Conservation (phyloP, 768 basidiomycete species). For the Agaricus sinodeliciosus region DNA sequence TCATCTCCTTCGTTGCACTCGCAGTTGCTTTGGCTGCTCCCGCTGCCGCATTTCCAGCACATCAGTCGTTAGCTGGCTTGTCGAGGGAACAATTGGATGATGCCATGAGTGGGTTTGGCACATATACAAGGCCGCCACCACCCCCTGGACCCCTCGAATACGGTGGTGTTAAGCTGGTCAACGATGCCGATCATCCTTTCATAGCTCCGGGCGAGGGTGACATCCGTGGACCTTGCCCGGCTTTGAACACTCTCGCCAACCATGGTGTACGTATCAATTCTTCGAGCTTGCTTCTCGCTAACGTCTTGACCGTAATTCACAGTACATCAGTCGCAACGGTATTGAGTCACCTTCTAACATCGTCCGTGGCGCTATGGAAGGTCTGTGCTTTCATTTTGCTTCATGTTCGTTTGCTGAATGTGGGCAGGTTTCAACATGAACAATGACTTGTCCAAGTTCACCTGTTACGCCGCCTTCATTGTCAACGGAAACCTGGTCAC, state of each 20-base stretch:
- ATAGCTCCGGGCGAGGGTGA: background rate
- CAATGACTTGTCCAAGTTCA: background rate
- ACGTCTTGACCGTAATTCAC: background rate
- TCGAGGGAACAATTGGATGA: conserved; percentile 3
- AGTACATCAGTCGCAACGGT: conserved; percentile 7
- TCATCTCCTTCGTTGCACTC: background rate
- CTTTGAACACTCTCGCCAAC: conserved; percentile 8
- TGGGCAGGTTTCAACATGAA: conserved; percentile 9
- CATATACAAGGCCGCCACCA: background rate
- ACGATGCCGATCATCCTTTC: conserved; percentile 10
- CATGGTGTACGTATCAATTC: background rate
- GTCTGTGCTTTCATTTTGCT: background rate
- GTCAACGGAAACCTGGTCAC: conserved; percentile 8
- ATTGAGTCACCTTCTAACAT: conserved; percentile 5
- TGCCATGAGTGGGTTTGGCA: background rate
- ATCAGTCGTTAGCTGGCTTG: conserved; percentile 10
- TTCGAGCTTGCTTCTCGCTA: background rate
- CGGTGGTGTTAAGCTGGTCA: conserved; percentile 8
- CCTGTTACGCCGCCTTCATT: conserved; percentile 5
- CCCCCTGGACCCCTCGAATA: conserved; percentile 8
- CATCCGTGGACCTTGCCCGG: conserved; percentile 10
- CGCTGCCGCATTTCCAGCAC: conserved; percentile 7
- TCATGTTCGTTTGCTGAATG: too few species aligned
- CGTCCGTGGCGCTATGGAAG: conserved; percentile 3
- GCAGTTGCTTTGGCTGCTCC: too few species aligned